These are phyloP conservation scores for Diaporthe citrichinensis DNA, from an alignment of 2,329 filamentous ascomycete species.

Conservation along the genomic window DNA sequence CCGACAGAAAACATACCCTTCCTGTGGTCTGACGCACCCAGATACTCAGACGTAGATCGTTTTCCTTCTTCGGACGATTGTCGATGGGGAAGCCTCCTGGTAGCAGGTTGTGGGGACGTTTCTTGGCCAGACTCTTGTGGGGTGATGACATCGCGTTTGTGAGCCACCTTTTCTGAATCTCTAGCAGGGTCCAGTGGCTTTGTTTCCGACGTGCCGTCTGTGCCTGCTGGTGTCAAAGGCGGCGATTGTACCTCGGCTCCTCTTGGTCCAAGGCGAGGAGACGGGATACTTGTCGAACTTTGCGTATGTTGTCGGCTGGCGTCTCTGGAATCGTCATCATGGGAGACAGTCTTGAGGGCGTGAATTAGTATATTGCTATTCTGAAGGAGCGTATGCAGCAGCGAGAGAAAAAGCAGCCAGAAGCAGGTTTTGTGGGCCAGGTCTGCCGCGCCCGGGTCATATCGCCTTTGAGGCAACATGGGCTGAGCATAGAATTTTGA, in stretches of 20 bases:
- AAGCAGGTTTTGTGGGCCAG: constrained; percentile 4
- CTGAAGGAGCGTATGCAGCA: not conserved
- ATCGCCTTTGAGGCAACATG: constrained; percentile 19
- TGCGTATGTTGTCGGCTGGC: constrained; percentile 76
- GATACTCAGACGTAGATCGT: constrained; percentile 44
- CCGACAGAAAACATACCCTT: constrained; percentile 68
- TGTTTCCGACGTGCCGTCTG: constrained; percentile 59
- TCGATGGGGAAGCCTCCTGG: constrained; percentile 57
- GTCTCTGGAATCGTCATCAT: constrained; percentile 68
- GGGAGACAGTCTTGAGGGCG: constrained; percentile 67
- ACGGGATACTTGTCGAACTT: constrained; percentile 74
- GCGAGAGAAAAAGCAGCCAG: constrained; percentile 23
- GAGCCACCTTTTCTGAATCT: constrained; percentile 41
- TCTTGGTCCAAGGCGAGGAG: constrained; percentile 77
- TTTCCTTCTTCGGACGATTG: constrained; percentile 53
- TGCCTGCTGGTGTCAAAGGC: constrained; percentile 88
- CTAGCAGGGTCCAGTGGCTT: constrained; percentile 47
- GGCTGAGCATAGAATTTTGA: constrained; percentile 17
- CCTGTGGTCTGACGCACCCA: constrained; percentile 58
- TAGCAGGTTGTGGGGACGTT: constrained; percentile 57
- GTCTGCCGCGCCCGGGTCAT: not conserved
- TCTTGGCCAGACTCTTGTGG: constrained; percentile 77
- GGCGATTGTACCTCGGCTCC: constrained; percentile 85
- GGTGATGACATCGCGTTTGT: constrained; percentile 65
- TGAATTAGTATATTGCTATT: constrained; percentile 40